These are phyloP conservation scores for Eucalyptus regnans DNA, from an alignment of 345 rosid species.

Conservation along the genomic window DNA sequence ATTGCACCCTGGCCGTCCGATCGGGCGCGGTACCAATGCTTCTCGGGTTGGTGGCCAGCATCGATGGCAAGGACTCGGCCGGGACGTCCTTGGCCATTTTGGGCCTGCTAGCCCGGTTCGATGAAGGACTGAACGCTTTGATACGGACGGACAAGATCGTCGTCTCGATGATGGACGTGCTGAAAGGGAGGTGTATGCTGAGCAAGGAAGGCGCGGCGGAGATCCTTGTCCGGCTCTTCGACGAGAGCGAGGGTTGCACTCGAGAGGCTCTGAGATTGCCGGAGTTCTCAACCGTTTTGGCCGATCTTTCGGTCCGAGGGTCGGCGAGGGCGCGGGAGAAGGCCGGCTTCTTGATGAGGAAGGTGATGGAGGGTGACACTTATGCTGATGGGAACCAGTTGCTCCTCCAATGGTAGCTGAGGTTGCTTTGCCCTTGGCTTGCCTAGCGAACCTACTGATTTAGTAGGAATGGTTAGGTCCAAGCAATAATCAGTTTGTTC, in stretches of 20 bases:
- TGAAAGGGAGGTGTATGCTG: conserved; percentile 38
- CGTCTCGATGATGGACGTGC: conserved; percentile 24
- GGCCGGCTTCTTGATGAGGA: conserved; percentile 28
- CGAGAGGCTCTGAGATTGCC: conserved; percentile 28
- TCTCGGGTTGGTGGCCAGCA: conserved; percentile 10
- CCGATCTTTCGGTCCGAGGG: conserved; percentile 47
- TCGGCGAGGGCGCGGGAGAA: conserved; percentile 40
- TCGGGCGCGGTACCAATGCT: conserved; percentile 23
- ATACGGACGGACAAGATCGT: conserved; percentile 22
- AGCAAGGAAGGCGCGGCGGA: conserved; percentile 62
- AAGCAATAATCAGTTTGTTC: neutral
- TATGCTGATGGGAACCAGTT: conserved; percentile 2
- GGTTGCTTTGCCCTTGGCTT: neutral
- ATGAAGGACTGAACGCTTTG: conserved; percentile 32
- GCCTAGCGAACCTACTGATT: neutral
- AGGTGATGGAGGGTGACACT: conserved; percentile 19
- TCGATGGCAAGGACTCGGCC: conserved; percentile 7
- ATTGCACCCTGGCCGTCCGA: conserved; percentile 46
- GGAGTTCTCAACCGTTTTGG: conserved; percentile 21
- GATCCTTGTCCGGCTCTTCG: conserved; percentile 31
- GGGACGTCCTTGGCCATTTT: conserved; percentile 35
- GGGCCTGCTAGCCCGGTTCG: conserved; percentile 30
- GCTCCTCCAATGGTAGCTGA: neutral
- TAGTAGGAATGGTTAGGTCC: neutral
- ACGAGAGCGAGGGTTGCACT: conserved; percentile 36